Evolutionary conservation across 345 rosid species (phyloP).

Genomic region (Viola odorata): DNA sequence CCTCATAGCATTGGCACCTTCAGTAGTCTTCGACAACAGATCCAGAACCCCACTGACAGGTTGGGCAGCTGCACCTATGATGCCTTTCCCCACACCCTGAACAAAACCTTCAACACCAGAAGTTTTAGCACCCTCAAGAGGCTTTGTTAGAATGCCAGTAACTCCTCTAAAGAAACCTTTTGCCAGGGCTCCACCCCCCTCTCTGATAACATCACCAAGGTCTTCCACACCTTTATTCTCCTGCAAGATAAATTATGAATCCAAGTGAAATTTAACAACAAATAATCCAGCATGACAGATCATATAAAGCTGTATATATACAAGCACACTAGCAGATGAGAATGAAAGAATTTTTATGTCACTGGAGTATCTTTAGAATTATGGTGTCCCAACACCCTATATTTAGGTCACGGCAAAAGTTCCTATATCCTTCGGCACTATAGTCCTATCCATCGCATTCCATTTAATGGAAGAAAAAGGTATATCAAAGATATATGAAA

Average conservation of each 20-base stretch:
- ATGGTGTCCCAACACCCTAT: no score
- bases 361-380: no score
- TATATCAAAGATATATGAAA: not conserved
- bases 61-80: constrained; percentile 98
- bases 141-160: constrained; percentile 94
- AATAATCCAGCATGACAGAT: no score
- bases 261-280: constrained; percentile 1
- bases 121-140: constrained; percentile 94
- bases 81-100: constrained; percentile 97
- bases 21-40: constrained; percentile 96
- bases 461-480: not conserved
- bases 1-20: constrained; percentile 99
- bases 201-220: constrained; percentile 90
- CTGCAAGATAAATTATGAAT: constrained; percentile 35
- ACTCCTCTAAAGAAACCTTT: constrained; percentile 98
- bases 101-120: constrained; percentile 98
- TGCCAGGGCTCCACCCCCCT: constrained; percentile 98
- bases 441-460: not conserved
- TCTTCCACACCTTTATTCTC: constrained; percentile 96
- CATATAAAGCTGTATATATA: no score
- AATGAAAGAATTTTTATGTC: no score
- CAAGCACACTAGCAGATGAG: no score
- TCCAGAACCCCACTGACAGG: constrained; percentile 98
- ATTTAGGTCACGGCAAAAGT: no score
- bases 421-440: not conserved